Evolutionary conservation across 1,139 yeast species (phyloP).

Genomic region (Lodderomyces parapsilosis): DNA sequence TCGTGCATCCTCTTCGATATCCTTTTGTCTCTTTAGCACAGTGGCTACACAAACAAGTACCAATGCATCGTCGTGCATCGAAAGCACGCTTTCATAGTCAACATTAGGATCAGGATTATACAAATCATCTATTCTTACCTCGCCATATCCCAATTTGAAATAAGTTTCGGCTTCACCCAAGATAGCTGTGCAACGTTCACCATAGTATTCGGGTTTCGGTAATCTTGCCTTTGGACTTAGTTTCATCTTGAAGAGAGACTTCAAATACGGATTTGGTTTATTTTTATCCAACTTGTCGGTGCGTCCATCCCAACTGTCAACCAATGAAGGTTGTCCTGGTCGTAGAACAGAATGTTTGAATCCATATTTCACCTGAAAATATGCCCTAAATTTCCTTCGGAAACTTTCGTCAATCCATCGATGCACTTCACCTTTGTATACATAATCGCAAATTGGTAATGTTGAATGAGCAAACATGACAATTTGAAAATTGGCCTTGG

Average conservation of each 20-base stretch:
- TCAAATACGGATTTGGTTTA: conserved; percentile 11
- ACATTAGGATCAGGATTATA: conserved; percentile 4
- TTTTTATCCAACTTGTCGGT: conserved; percentile 10
- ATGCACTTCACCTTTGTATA: conserved; percentile 12
- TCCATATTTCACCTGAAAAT: conserved; percentile 12
- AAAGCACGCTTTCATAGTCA: conserved; percentile 14
- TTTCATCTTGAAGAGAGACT: conserved; percentile 6
- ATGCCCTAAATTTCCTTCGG: conserved; percentile 4
- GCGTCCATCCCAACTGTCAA: conserved; percentile 16
- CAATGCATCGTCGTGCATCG: conserved; percentile 13
- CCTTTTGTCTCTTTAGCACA: conserved; percentile 14
- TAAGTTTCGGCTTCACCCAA: conserved; percentile 12
- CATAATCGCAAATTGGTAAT: conserved; percentile 14
- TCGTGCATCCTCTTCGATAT: conserved; percentile 17
- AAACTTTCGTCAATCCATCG: conserved; percentile 15
- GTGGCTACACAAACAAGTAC: conserved; percentile 17
- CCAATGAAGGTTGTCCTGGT: conserved; percentile 10
- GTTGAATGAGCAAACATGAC: conserved; percentile 12
- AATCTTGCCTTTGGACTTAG: conserved; percentile 8
- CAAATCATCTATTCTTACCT: conserved; percentile 12
- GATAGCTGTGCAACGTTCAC: conserved; percentile 7
- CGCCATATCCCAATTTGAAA: conserved; percentile 13
- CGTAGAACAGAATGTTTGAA: conserved; percentile 11
- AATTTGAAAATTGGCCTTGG: conserved; percentile 9
- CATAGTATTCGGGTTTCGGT: conserved; percentile 14